Evolutionary conservation across 1,284 basidiomycete species (phyloP).

Genomic region (Ustilago esculenta): DNA sequence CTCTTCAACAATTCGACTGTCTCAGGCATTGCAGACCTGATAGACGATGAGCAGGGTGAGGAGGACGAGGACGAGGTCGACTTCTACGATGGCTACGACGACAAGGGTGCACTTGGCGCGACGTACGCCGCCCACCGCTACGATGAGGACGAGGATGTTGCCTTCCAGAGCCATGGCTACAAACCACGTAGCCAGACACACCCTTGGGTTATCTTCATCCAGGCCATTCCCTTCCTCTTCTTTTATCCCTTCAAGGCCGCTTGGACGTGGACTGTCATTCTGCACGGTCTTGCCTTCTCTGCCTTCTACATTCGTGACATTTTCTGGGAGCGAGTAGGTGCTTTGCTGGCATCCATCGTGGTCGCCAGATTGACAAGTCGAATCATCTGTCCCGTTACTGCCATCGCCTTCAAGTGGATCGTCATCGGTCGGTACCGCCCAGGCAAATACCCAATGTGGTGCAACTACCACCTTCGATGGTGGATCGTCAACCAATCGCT

Average conservation of each 20-base stretch:
- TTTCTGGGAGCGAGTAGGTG: conserved; percentile 66
- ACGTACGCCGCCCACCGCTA: conserved; percentile 63
- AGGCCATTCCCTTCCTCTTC: conserved; percentile 63
- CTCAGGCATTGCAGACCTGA: conserved; percentile 61
- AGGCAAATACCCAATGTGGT: conserved; percentile 67
- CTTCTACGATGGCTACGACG: conserved; percentile 61
- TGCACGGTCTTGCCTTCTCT: conserved; percentile 66
- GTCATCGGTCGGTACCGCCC: conserved; percentile 66
- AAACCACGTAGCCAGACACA: conserved; percentile 64
- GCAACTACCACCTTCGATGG: conserved; percentile 67
- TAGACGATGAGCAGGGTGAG: conserved; percentile 61
- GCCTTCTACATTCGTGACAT: conserved; percentile 66
- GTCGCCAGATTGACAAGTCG: conserved; percentile 65
- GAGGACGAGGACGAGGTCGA: conserved; percentile 59
- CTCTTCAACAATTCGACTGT: conserved; percentile 66
- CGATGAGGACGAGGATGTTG: conserved; percentile 60
- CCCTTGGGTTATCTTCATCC: conserved; percentile 63
- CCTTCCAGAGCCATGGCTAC: conserved; percentile 64
- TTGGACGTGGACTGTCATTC: conserved; percentile 67
- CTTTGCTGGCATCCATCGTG: conserved; percentile 62
- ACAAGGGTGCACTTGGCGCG: conserved; percentile 57
- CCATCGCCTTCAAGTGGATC: conserved; percentile 67
- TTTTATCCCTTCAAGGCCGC: conserved; percentile 67
- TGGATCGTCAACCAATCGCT: conserved; percentile 67
- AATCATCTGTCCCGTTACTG: conserved; percentile 65